These are phyloP conservation scores for Ophiocordyceps sinensis DNA, from an alignment of 2,329 filamentous ascomycete species.

Conservation along the genomic window DNA sequence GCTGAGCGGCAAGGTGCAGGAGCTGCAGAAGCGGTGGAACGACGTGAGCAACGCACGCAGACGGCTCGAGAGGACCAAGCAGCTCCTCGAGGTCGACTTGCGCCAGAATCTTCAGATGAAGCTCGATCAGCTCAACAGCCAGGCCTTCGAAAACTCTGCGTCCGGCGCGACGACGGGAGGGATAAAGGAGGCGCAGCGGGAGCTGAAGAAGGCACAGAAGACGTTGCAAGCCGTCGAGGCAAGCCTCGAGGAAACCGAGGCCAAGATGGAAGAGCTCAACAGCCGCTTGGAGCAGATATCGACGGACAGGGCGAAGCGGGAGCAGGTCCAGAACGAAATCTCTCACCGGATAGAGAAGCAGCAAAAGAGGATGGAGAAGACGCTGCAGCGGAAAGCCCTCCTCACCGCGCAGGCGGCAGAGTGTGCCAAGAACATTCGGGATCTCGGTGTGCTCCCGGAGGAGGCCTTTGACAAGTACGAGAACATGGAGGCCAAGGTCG, in stretches of 20 bases:
- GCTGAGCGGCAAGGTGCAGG: conserved; percentile 54
- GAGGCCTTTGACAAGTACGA: conserved; percentile 88
- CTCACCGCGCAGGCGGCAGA: conserved; percentile 65
- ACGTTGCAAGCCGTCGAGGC: conserved; percentile 50
- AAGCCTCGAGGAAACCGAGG: conserved; percentile 62
- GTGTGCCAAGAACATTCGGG: conserved; percentile 76
- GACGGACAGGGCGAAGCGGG: conserved; percentile 42
- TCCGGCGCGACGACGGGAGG: conserved; percentile 47
- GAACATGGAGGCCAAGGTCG: conserved; percentile 62
- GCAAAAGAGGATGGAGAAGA: conserved; percentile 84
- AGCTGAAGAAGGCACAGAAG: conserved; percentile 65
- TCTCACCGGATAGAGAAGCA: conserved; percentile 67
- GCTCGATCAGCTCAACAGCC: conserved; percentile 70
- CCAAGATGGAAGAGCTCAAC: conserved; percentile 43
- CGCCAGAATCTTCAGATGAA: conserved; percentile 79
- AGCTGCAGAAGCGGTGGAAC: conserved; percentile 63
- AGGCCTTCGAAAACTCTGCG: conserved; percentile 52
- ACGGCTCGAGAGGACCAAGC: conserved; percentile 68
- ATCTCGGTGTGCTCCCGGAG: conserved; percentile 83
- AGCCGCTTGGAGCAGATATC: conserved; percentile 42
- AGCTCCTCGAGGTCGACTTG: conserved; percentile 71
- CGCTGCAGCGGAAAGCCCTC: conserved; percentile 73
- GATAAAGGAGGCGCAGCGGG: conserved; percentile 64
- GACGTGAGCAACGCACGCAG: conserved; percentile 59
- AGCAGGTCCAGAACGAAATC: conserved; percentile 61